Base-by-base conservation (phyloP, 352 stramenopile species). In the Aphanomyces astaci region DNA sequence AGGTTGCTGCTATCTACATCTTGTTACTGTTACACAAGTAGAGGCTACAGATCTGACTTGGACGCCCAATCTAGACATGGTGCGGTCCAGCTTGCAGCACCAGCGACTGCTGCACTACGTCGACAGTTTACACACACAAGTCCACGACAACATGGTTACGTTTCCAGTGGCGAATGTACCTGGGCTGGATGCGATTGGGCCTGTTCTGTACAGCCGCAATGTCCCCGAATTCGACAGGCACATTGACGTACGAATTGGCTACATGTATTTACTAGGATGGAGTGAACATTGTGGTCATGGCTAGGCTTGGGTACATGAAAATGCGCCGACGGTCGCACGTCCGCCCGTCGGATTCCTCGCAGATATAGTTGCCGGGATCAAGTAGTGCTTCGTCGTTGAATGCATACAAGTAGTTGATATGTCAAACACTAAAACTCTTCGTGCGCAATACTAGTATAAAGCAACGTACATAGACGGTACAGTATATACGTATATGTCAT, bases 51-150 rank as follows among this genome's bases (percentile, higher is more conserved):
- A n/a, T n/a, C n/a, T 49, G 40, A 55, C 1, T 17, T 55, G 48
- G 19, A 0, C 0, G 40, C 7, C 10, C 39, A 9, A 24, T 22
- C 5, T 60, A 68, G 62, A 68, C 28, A 11, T 68, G 4, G 30
- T 68, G 24, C 32, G 19, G 1, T 3, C 28, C 13, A 62, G 30
- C 19, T n/a, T 68, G 1, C 43, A 25, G 19, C 49, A 68, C 10
- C 62, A 68, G 51, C 43, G 27, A n/a, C 57, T 68, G 17, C 62
- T 68, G 13, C 13, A 3, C 17, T 25, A 40, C 19, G 10, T 68
- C 30, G 43, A 15, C 11, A 43, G 48, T 4, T 28, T 68, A 13
- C 62, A 51, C 27, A n/a, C 31, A 48, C 49, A 51, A 22, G 48
- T 15, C 59, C 28, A 49, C 15, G 56, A 33, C 1, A 3, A 27